A percentile compares a stretch with the other conserved stretches of the same genome.
Evolutionary conservation across 208 protist species (phyloP).

Genomic region (Leishmania major): DNA sequence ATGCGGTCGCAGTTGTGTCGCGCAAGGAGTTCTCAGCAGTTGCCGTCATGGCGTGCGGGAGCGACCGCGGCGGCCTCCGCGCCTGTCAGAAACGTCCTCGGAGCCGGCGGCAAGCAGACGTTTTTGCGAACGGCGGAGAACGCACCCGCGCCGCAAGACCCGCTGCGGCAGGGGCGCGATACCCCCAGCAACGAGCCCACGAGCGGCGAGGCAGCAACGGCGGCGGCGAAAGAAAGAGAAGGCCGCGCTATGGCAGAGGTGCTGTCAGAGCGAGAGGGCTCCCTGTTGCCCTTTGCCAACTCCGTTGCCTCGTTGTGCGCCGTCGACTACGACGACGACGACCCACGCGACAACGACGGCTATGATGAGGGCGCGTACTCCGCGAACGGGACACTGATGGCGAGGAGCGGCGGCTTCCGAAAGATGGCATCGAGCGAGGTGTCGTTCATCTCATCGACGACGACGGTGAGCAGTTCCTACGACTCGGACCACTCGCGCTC

Average conservation of each 20-base stretch:
- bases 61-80: background rate
- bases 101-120: background rate
- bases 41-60: background rate
- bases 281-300: background rate
- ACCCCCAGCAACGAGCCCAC: background rate
- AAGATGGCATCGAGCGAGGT: background rate
- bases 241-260: background rate
- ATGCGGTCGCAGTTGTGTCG: conserved; percentile 10
- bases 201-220: background rate
- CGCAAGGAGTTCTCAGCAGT: background rate
- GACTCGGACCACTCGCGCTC: background rate
- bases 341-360: background rate
- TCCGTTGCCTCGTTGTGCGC: background rate
- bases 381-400: background rate
- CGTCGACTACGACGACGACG: background rate
- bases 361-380: background rate
- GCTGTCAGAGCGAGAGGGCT: background rate
- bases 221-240: background rate
- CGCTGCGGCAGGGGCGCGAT: background rate
- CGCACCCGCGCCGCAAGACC: background rate
- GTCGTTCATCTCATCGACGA: background rate
- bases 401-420: background rate
- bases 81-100: background rate
- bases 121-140: background rate
- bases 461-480: background rate